Conservation (phyloP, 768 basidiomycete genomes). For the Favolaschia claudopus region DNA sequence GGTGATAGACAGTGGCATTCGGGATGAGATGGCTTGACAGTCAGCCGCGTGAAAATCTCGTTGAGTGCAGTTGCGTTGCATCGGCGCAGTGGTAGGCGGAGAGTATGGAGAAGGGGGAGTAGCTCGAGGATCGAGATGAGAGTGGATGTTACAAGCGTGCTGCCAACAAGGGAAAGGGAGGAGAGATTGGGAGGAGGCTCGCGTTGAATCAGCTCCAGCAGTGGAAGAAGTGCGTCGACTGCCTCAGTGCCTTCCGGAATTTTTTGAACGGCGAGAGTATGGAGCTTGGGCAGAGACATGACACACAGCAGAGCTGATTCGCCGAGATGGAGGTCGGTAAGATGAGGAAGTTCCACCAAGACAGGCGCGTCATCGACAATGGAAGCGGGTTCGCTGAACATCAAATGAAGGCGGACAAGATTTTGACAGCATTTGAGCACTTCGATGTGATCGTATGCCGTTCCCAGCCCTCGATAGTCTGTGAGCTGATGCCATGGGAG, state of each 20-base stretch:
- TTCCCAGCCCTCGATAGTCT: too few species aligned
- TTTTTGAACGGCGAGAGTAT: background rate
- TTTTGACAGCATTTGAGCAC: too few species aligned
- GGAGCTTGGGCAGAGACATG: background rate
- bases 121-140: background rate
- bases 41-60: background rate
- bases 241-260: background rate
- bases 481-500: too few species aligned
- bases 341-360: background rate
- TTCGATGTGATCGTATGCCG: too few species aligned
- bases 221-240: constrained; percentile 2
- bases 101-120: background rate
- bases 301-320: background rate
- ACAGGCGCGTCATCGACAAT: background rate
- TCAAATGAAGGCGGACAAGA: too few species aligned
- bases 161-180: background rate
- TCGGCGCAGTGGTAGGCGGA: background rate
- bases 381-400: constrained; percentile 4
- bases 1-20: background rate
- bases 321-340: background rate
- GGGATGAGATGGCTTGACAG: background rate
- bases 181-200: background rate
- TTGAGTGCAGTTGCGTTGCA: background rate
- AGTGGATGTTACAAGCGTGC: background rate
- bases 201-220: background rate